These are phyloP conservation scores for Saturnispora galanensis DNA, from an alignment of 805 yeast species.

Conservation along the genomic window DNA sequence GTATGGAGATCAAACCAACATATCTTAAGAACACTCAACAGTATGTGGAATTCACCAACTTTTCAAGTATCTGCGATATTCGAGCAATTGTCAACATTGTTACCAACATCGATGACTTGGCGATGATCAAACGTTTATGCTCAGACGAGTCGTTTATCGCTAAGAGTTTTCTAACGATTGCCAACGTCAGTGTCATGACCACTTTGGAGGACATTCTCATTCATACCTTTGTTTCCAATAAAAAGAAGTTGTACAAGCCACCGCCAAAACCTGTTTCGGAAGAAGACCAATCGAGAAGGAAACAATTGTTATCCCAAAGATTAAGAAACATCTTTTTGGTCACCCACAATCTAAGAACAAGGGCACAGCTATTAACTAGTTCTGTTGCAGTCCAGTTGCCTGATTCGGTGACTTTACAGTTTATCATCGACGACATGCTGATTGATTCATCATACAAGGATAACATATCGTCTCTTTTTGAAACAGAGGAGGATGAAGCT, in stretches of 20 bases:
- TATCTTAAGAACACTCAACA: slow-evolving; percentile 2
- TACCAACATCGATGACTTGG: slow-evolving; percentile 9
- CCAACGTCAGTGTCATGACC: slow-evolving; percentile 13
- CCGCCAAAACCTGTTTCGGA: background rate
- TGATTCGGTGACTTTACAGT: slow-evolving; percentile 9
- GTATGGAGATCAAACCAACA: slow-evolving; percentile 4
- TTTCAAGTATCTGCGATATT: slow-evolving; percentile 11
- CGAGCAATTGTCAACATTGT: slow-evolving; percentile 6
- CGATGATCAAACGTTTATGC: slow-evolving; percentile 8
- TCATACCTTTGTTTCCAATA: background rate
- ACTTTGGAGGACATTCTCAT: slow-evolving; percentile 13
- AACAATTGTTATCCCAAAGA: background rate
- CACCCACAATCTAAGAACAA: slow-evolving; percentile 17
- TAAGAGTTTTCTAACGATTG: slow-evolving; percentile 16
- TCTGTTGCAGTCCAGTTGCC: slow-evolving; percentile 11
- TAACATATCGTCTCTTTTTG: slow-evolving; percentile 19
- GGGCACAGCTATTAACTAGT: slow-evolving; percentile 20
- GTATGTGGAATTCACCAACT: slow-evolving; percentile 12
- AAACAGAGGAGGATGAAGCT: slow-evolving; percentile 1
- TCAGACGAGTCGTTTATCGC: slow-evolving; percentile 15
- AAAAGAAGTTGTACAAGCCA: background rate
- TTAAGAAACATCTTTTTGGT: slow-evolving; percentile 9
- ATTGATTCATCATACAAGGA: slow-evolving; percentile 21
- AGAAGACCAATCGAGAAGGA: background rate
- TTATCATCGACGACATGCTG: slow-evolving; percentile 19